Conservation (phyloP, 176 grass and related monocot species). For the Triticum timopheevii region DNA sequence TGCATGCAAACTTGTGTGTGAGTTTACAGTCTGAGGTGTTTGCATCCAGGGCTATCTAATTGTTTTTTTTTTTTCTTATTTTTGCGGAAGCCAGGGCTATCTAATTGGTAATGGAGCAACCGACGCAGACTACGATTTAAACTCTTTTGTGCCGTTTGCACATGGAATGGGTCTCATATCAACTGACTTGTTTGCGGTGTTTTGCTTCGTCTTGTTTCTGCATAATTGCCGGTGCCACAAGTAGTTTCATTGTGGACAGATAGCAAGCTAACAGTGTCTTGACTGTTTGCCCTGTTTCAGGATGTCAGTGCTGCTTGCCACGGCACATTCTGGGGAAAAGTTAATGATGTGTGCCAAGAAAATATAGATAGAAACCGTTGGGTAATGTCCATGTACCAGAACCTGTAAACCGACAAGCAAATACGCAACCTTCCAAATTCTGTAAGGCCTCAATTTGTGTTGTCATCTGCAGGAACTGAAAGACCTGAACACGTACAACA, state of each 20-base stretch:
- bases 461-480: conserved; percentile 50
- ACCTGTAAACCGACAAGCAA: no score
- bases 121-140: conserved; percentile 53
- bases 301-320: conserved; percentile 54
- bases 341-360: conserved; percentile 41
- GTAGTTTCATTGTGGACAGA: background rate
- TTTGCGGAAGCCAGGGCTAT: conserved; percentile 55
- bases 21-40: background rate
- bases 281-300: conserved; percentile 42
- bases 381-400: conserved; percentile 37
- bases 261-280: background rate
- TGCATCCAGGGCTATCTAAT: conserved; percentile 78
- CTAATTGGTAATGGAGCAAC: conserved; percentile 76
- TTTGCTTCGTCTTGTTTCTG: background rate
- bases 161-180: conserved; percentile 96
- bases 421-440: background rate
- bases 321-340: conserved; percentile 61
- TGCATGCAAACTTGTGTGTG: background rate
- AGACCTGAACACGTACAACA: conserved; percentile 58
- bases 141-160: conserved; percentile 90
- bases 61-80: background rate
- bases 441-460: background rate
- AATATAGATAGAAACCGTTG: conserved; percentile 49
- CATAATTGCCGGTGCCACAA: background rate
- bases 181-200: conserved; percentile 58